Evolutionary conservation across 2,329 filamentous ascomycete genomes (phyloP), one percentile per base, ranked within the genome.

Genomic region (Fusarium pseudograminearum): DNA sequence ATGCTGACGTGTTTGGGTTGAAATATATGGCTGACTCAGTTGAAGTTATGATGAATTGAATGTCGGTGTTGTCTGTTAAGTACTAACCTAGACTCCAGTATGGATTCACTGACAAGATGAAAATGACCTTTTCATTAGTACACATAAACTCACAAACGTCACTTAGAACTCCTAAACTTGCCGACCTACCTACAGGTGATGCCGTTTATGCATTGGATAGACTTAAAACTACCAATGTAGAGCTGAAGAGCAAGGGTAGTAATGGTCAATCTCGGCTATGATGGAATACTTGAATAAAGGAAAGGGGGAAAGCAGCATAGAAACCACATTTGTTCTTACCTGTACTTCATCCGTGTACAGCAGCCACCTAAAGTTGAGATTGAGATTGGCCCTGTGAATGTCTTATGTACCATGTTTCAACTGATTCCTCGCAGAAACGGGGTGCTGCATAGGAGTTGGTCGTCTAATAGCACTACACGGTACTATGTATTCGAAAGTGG

Each of bases 191-290:
- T 28, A 28, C 26, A 18, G n/a, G 22, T 16, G 22, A 38, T 26
- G n/a, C 22, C 18, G 40, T 16, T 48, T 14, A 22, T 28, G 20
- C 16, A 10, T 42, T 31, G 20, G 12, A 31, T 20, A 36, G 22
- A 36, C 31, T 57, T 36, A 31, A 30, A 14, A 31, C 15, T 10
- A 31, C n/a, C n/a, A 48, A 48, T 57, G 30, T 28, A 18, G 24
- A 44, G 24, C 24, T 36, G 11, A 42, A 24, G n/a, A 12, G 8
- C 31, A 54, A 40, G 56, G 38, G n/a, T 45, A 44, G 20, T 16
- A 20, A 22, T 6, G 20, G 14, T 7, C 54, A 61, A 59, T 51
- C 15, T 61, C 45, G 44, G 38, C 58, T 61, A 45, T 31, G 31
- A 16, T 26, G 45, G 26, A 40, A 31, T 36, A 48, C 14, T 26